Percentiles rank a stretch among this genome's conserved stretches.
These are phyloP conservation scores for Boletus sp. DNA, from an alignment of 768 basidiomycete species.

Conservation along the genomic window DNA sequence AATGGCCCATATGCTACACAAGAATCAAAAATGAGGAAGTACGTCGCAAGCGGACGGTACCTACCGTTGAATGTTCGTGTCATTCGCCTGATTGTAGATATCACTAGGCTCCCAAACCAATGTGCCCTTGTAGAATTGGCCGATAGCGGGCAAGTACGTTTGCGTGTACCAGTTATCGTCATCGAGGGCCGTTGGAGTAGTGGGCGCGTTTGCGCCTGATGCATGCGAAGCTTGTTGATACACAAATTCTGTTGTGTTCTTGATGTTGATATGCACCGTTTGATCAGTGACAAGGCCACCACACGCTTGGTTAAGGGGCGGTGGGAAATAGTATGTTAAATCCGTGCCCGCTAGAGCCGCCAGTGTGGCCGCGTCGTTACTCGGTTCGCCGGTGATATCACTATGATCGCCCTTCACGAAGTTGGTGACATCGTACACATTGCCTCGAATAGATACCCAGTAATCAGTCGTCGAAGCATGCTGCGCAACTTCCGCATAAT, in stretches of 20 bases:
- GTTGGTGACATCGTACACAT: constrained; percentile 59
- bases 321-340: constrained; percentile 60
- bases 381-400: constrained; percentile 51
- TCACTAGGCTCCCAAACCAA: constrained; percentile 47
- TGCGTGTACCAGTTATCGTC: constrained; percentile 53
- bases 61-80: constrained; percentile 34
- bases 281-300: constrained; percentile 51
- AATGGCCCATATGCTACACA: constrained; percentile 52
- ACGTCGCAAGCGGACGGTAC: constrained; percentile 11
- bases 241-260: constrained; percentile 46
- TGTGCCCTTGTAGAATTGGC: constrained; percentile 56
- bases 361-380: constrained; percentile 47
- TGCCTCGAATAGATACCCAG: constrained; percentile 61
- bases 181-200: constrained; percentile 35
- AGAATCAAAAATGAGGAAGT: constrained; percentile 5
- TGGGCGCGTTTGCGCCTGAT: constrained; percentile 45
- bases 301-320: constrained; percentile 57
- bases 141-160: constrained; percentile 52
- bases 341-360: constrained; percentile 58
- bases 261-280: constrained; percentile 36
- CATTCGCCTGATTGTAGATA: constrained; percentile 36
- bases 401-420: constrained; percentile 61
- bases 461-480: constrained; percentile 51
- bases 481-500: constrained; percentile 43
- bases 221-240: constrained; percentile 52